Conservation (phyloP, 2,329 filamentous ascomycete species). For the Nemania sp. region DNA sequence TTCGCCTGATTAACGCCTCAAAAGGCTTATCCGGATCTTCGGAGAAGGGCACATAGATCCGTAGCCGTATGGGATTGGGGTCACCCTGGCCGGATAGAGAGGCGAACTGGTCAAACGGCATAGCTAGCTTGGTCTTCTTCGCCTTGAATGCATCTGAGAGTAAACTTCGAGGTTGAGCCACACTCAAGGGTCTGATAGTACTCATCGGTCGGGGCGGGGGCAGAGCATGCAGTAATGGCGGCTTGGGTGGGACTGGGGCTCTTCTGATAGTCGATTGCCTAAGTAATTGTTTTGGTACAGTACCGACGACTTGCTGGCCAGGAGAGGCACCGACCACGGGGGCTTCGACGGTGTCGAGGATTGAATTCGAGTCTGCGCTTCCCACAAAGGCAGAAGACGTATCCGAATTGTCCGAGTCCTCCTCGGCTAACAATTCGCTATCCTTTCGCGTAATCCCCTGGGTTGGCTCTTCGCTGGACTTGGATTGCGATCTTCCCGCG, state of each 20-base stretch:
- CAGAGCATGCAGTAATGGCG: slow-evolving; percentile 65
- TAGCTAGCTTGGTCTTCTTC: slow-evolving; percentile 69
- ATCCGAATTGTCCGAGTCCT: slow-evolving; percentile 65
- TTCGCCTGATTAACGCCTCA: slow-evolving; percentile 72
- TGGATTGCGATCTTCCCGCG: slow-evolving; percentile 56
- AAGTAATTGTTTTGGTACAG: slow-evolving; percentile 63
- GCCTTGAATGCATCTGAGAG: slow-evolving; percentile 74
- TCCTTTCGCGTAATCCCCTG: slow-evolving; percentile 51
- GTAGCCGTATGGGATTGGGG: slow-evolving; percentile 73
- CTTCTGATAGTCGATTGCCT: slow-evolving; percentile 68
- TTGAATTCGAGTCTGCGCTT: slow-evolving; percentile 72
- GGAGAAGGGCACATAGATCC: slow-evolving; percentile 77
- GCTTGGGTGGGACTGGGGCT: slow-evolving; percentile 59
- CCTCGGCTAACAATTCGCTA: slow-evolving; percentile 58
- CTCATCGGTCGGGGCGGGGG: slow-evolving; percentile 73
- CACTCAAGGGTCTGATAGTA: slow-evolving; percentile 66
- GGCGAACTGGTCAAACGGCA: slow-evolving; percentile 78
- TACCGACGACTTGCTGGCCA: slow-evolving; percentile 64
- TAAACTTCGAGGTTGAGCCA: slow-evolving; percentile 70
- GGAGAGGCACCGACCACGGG: slow-evolving; percentile 60
- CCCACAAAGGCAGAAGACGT: slow-evolving; percentile 68
- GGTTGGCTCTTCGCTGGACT: slow-evolving; percentile 55
- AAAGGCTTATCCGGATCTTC: slow-evolving; percentile 66
- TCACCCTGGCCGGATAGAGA: slow-evolving; percentile 78
- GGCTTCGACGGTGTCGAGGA: slow-evolving; percentile 68